These are phyloP conservation scores for Aspergillus sclerotioniger DNA, from an alignment of 495 filamentous ascomycete genomes.

Conservation along the genomic window DNA sequence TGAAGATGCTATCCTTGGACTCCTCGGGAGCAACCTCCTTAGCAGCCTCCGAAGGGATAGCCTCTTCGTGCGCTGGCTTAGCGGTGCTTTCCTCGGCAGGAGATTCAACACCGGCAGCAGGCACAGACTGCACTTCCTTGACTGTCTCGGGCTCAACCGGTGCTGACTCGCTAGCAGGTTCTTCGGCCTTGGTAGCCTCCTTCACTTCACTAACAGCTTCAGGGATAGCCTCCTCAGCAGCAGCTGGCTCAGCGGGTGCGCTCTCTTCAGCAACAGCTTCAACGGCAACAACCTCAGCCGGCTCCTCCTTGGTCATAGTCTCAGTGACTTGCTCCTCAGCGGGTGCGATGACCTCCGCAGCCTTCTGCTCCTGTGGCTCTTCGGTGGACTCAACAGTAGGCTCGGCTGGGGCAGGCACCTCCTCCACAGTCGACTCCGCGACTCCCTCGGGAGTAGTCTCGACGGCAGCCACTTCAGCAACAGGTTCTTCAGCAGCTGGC, in stretches of 20 bases:
- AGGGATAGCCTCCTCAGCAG: no score
- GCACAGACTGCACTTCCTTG: constrained; percentile 7
- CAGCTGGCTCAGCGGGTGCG: background rate
- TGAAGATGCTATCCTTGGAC: constrained; percentile 22
- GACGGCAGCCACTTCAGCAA: background rate
- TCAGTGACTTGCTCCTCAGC: constrained; percentile 4
- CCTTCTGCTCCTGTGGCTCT: background rate
- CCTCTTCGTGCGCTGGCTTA: constrained; percentile 14
- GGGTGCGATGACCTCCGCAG: background rate
- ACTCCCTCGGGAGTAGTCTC: constrained; percentile 7
- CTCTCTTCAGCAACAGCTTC: no score
- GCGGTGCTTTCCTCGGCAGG: background rate
- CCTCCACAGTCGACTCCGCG: constrained; percentile 10
- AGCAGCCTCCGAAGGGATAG: constrained; percentile 17
- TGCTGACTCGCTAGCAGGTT: no score
- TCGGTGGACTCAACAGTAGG: background rate
- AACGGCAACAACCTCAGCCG: background rate
- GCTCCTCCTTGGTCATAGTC: background rate
- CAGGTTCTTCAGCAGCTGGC: background rate
- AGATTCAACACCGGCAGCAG: constrained; percentile 1
- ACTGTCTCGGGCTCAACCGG: background rate
- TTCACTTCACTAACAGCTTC: no score
- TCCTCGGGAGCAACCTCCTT: constrained; percentile 8
- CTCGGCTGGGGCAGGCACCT: constrained; percentile 1
- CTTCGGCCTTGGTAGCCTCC: no score